Percentiles rank a stretch among this genome's conserved stretches.
These are phyloP conservation scores for Penicillium decumbens DNA, from an alignment of 2,329 filamentous ascomycete species.

Conservation along the genomic window DNA sequence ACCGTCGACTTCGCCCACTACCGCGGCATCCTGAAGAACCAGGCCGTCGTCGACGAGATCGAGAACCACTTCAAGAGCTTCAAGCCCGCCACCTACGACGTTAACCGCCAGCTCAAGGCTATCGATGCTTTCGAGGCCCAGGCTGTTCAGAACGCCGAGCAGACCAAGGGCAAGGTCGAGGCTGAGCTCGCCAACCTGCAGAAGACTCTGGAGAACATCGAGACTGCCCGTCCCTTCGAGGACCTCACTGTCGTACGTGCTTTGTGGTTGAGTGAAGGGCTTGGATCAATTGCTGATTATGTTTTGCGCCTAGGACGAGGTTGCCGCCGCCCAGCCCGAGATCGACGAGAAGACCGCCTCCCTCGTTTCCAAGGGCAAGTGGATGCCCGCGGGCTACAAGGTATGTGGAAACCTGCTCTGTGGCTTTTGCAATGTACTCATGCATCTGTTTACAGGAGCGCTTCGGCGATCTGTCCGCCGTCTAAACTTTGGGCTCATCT, in stretches of 20 bases:
- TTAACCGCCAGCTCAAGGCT: conserved; percentile 89
- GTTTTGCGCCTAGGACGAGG: conserved; percentile 68
- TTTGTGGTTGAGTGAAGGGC: neutral
- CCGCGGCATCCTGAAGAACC: conserved; percentile 91
- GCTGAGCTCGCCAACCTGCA: conserved; percentile 88
- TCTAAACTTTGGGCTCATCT: conserved; percentile 58
- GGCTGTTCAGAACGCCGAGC: conserved; percentile 93
- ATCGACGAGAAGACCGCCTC: conserved; percentile 95
- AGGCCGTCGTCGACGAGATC: conserved; percentile 90
- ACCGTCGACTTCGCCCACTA: conserved; percentile 91
- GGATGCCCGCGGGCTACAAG: conserved; percentile 98
- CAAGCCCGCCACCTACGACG: conserved; percentile 90
- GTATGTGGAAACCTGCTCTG: conserved; percentile 50
- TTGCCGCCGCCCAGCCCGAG: conserved; percentile 86
- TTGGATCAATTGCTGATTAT: conserved; percentile 9
- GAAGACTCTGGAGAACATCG: conserved; percentile 95
- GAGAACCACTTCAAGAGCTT: conserved; percentile 91
- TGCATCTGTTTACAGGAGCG: conserved; percentile 65
- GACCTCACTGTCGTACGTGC: conserved; percentile 88
- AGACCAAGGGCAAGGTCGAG: conserved; percentile 94
- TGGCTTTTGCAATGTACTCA: conserved; percentile 1
- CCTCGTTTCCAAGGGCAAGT: conserved; percentile 96
- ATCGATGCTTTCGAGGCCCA: conserved; percentile 97
- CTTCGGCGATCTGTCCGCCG: conserved; percentile 92
- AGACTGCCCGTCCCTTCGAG: conserved; percentile 90